phyloP scores from a whole-genome alignment of 805 yeast species.

The Henningerozyma blattae region DNA sequence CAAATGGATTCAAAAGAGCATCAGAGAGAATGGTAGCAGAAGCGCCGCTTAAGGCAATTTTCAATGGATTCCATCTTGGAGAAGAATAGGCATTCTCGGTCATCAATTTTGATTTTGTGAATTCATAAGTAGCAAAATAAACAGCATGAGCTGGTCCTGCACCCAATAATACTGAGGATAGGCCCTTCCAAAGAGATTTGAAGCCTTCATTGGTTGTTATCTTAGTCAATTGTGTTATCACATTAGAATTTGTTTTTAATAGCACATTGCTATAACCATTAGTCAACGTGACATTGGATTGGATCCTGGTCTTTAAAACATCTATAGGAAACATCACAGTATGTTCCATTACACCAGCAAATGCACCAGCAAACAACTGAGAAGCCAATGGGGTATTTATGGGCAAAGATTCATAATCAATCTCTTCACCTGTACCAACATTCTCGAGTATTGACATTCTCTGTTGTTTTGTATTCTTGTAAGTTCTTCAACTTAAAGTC shows the following conservation, averaged over 20 bases:
- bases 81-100: slow-evolving; percentile 27
- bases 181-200: slow-evolving; percentile 84
- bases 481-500: too few relatives aligned
- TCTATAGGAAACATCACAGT: slow-evolving; percentile 96
- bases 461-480: too few relatives aligned
- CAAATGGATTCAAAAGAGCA: slow-evolving; percentile 96
- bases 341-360: slow-evolving; percentile 98
- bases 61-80: slow-evolving; percentile 78
- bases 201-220: slow-evolving; percentile 85
- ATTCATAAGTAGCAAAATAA: slow-evolving; percentile 86
- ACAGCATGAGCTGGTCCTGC: slow-evolving; percentile 99
- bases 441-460: not conserved
- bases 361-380: slow-evolving; percentile 94
- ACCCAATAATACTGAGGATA: slow-evolving; percentile 81
- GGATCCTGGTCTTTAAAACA: slow-evolving; percentile 93
- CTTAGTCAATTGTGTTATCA: slow-evolving; percentile 59
- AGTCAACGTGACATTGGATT: slow-evolving; percentile 22
- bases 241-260: slow-evolving; percentile 9
- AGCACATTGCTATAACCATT: too few relatives aligned
- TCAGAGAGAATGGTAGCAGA: slow-evolving; percentile 87
- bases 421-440: slow-evolving; percentile 26
- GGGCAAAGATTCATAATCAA: slow-evolving; percentile 89
- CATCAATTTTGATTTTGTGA: slow-evolving; percentile 35
- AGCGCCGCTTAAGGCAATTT: slow-evolving; percentile 83
- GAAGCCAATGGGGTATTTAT: slow-evolving; percentile 72